Percentiles rank a stretch among this genome's conserved stretches.
phyloP scores from a whole-genome alignment of 441 rosid genomes.

The Erysimum cheiri region DNA sequence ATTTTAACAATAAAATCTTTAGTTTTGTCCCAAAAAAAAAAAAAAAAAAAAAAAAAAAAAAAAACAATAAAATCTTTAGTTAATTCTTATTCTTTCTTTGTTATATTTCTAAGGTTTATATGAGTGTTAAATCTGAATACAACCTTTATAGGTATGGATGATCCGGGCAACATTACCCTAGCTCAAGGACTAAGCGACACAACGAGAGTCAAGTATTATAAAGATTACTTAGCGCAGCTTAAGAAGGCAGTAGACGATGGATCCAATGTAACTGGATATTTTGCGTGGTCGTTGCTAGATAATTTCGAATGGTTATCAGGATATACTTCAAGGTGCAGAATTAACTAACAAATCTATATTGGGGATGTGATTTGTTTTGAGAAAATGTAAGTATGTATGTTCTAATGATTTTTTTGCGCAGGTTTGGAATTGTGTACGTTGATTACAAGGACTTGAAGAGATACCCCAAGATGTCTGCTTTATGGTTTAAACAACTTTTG shows the following conservation, averaged over 20 bases:
- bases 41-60: too few species aligned
- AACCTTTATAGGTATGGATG: constrained; percentile 80
- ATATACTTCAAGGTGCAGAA: constrained; percentile 73
- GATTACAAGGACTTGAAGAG: constrained; percentile 67
- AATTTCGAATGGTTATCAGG: constrained; percentile 95
- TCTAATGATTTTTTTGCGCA: background rate
- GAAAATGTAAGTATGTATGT: background rate
- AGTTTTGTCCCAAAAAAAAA: too few species aligned
- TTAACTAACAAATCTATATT: constrained; percentile 39
- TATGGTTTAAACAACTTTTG: constrained; percentile 78
- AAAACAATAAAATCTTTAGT: too few species aligned
- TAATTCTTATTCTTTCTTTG: background rate
- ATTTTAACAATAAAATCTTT: constrained; percentile 35
- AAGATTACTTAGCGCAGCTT: constrained; percentile 67
- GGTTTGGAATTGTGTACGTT: constrained; percentile 78
- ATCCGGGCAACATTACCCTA: constrained; percentile 75
- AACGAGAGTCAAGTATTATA: constrained; percentile 74
- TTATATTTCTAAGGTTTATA: background rate
- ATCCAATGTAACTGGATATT: constrained; percentile 83
- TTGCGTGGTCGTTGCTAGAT: constrained; percentile 96
- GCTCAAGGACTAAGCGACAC: constrained; percentile 75
- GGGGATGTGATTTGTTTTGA: constrained; percentile 55
- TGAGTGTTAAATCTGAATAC: background rate
- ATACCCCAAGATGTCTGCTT: constrained; percentile 81
- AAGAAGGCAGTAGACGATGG: constrained; percentile 88